phyloP scores from a whole-genome alignment of 2,329 filamentous ascomycete species.

The Aureobasidium sp. region DNA sequence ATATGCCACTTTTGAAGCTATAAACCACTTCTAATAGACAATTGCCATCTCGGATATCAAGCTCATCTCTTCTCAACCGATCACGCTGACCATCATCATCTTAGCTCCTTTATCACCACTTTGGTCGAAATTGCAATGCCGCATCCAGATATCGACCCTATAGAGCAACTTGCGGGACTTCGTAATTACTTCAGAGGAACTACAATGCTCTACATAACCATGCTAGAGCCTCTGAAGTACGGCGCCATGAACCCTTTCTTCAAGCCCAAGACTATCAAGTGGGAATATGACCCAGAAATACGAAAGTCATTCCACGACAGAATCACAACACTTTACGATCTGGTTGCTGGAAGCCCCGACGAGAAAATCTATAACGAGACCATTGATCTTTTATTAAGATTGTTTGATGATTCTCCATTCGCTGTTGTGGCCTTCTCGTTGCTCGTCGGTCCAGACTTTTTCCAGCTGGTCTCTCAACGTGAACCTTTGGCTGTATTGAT shows the following conservation, averaged over 20 bases:
- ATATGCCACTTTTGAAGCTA: background rate
- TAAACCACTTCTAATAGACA: no score
- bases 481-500: background rate
- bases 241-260: background rate
- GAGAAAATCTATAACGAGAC: background rate
- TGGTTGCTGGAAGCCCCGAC: background rate
- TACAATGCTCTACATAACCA: background rate
- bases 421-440: background rate
- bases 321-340: background rate
- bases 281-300: background rate
- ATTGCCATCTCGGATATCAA: background rate
- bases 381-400: background rate
- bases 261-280: background rate
- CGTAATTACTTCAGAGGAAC: conserved; percentile 1
- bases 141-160: background rate
- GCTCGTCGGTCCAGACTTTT: conserved; percentile 1
- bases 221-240: background rate
- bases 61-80: no score
- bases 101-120: background rate
- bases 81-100: no score
- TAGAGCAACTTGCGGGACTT: background rate
- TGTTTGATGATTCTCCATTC: background rate
- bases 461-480: background rate
- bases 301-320: background rate
- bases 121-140: background rate